These are phyloP conservation scores for Sugiyamaella chiloensis DNA, from an alignment of 805 yeast species.

Conservation along the genomic window DNA sequence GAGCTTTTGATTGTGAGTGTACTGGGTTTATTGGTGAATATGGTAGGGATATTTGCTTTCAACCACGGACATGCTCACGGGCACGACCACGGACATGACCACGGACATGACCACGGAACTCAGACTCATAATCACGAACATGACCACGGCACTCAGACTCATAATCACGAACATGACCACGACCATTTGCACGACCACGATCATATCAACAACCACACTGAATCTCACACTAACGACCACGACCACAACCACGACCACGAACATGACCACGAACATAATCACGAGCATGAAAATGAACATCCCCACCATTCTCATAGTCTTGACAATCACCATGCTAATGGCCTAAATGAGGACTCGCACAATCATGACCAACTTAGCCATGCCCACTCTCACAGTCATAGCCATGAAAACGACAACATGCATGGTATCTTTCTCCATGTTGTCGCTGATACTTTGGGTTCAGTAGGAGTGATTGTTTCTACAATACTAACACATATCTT, in stretches of 20 bases:
- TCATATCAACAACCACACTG: slow-evolving; percentile 38
- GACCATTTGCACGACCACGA: slow-evolving; percentile 47
- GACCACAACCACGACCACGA: slow-evolving; percentile 41
- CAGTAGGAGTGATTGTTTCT: slow-evolving; percentile 93
- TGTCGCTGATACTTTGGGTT: slow-evolving; percentile 92
- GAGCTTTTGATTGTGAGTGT: slow-evolving; percentile 83
- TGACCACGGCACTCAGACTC: slow-evolving; percentile 22
- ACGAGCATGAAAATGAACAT: slow-evolving; percentile 9
- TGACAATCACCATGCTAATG: slow-evolving; percentile 18
- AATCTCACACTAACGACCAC: slow-evolving; percentile 38
- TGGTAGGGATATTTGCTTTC: slow-evolving; percentile 92
- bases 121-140: slow-evolving; percentile 40
- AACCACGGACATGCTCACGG: slow-evolving; percentile 71
- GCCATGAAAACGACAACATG: slow-evolving; percentile 70
- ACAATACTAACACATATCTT: slow-evolving; percentile 72
- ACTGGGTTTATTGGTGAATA: slow-evolving; percentile 80
- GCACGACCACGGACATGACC: slow-evolving; percentile 40
- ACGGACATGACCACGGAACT: slow-evolving; percentile 45
- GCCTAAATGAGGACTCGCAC: slow-evolving; percentile 18
- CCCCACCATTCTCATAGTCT: slow-evolving; percentile 18
- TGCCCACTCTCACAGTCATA: no score
- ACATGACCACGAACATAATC: slow-evolving; percentile 24
- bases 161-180: slow-evolving; percentile 27
- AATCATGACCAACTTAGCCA: slow-evolving; percentile 45
- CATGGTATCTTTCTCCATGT: slow-evolving; percentile 92